Evolutionary conservation across 176 grass and related monocot genomes (phyloP).

Genomic region (Melocanna baccifera): DNA sequence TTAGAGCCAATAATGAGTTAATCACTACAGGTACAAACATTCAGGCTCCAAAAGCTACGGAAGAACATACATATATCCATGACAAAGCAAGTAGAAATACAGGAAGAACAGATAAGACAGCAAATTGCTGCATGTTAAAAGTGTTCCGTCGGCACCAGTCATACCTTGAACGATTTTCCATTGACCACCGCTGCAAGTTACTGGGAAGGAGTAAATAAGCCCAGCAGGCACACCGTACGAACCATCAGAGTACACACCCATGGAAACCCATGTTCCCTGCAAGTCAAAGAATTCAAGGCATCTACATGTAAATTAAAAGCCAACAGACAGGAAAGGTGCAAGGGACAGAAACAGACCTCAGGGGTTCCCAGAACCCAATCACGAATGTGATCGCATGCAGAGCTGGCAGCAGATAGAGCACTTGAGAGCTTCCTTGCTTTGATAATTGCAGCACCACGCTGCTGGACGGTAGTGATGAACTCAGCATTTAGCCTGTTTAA

Average conservation of each 20-base stretch:
- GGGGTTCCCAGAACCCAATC: constrained; percentile 93
- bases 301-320: background rate
- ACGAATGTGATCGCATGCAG: constrained; percentile 96
- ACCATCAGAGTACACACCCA: constrained; percentile 94
- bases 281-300: background rate
- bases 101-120: background rate
- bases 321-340: background rate
- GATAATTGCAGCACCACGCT: constrained; percentile 95
- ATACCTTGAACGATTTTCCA: constrained; percentile 93
- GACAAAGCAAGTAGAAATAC: background rate
- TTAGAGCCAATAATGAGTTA: background rate
- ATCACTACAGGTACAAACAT: background rate
- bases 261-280: constrained; percentile 94
- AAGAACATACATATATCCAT: background rate
- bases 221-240: constrained; percentile 92
- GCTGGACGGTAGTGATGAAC: constrained; percentile 85
- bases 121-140: background rate
- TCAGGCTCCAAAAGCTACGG: background rate
- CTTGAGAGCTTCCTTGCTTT: constrained; percentile 95
- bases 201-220: constrained; percentile 95
- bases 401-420: constrained; percentile 92
- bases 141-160: background rate
- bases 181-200: constrained; percentile 72
- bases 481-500: constrained; percentile 62
- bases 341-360: constrained; percentile 51